Conservation (phyloP, 2,329 filamentous ascomycete genomes). For the Apiospora kogelbergensis region DNA sequence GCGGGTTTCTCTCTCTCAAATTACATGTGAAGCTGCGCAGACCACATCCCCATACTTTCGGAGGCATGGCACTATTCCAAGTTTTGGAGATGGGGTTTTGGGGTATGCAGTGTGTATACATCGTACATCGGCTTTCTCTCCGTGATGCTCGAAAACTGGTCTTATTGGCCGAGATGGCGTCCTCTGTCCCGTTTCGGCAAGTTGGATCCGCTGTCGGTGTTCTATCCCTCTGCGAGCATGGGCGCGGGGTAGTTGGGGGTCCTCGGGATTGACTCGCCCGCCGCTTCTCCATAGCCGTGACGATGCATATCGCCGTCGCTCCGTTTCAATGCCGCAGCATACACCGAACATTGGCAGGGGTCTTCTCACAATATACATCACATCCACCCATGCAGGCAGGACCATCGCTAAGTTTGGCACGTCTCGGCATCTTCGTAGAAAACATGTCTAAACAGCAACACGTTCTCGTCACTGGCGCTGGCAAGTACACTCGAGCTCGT, state of each 20-base stretch:
- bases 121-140: not conserved
- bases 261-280: not conserved
- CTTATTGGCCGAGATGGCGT: not conserved
- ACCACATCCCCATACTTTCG: not conserved
- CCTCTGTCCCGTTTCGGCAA: not conserved
- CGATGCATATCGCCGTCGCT: not conserved
- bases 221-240: not conserved
- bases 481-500: not conserved
- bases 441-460: not conserved
- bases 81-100: not conserved
- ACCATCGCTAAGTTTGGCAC: not conserved
- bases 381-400: not conserved
- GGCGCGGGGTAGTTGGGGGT: not conserved
- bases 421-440: not conserved
- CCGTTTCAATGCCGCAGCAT: not conserved
- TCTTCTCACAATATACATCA: not conserved
- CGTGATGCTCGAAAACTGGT: not conserved
- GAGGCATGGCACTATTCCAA: constrained; percentile 13
- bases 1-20: not conserved
- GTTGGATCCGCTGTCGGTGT: not conserved
- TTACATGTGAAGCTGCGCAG: not conserved
- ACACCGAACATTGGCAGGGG: not conserved
- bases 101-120: not conserved
- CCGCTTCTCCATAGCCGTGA: not conserved
- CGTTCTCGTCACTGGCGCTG: constrained; percentile 54